Base-by-base conservation (phyloP, 1,139 yeast genomes). In the Entelexis paramagnoliae region DNA sequence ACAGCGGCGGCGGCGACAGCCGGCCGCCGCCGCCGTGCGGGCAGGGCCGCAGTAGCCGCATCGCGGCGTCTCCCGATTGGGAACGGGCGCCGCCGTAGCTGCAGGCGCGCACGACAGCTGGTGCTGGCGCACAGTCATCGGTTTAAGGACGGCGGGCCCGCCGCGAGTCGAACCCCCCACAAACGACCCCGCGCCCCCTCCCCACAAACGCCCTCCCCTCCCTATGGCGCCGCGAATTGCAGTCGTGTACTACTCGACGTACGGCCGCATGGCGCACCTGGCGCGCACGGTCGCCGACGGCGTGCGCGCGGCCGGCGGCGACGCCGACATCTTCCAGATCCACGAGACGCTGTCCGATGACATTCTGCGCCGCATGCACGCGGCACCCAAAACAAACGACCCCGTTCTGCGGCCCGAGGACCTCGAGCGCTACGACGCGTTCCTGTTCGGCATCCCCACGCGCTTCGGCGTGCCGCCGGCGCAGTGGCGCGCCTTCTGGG, bases 401-500 rank as follows among this genome's bases (percentile, higher is more conserved):
- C 93, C 93, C 66, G 72, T 79, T 66, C 85, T 86, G 50, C 42
- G 49, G 19, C 53, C 55, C n/a, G 49, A 46, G 38, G 54, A 51
- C 36, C 73, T 85, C 62, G 67, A 69, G 32, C 68, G 74, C 60
- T 84, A 80, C 70, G 93, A 85, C 64, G 88, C 83, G 50, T 79
- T 82, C 72, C 60, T 85, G 59, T 83, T 85, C 57, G 95, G 95
- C 67, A 69, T 84, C 58, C 91, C 94, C 65, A 84, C 94, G 55
- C 79, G 95, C 72, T 85, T 67, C 67, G 95, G 94, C 69, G 81
- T 76, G 72, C 73, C 76, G 71, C 87, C 94, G 58, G 83, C 88
- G 43, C 94, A 85, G 72, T 78, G 81, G 76, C 80, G 80, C 69
- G 72, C 88, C 11, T 84, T 82, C 75, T 81, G 88, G 82, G 94